A percentile compares a stretch with the other conserved stretches of the same genome.
Conservation (phyloP, 2,329 filamentous ascomycete species). For the Talaromyces pinophilus region DNA sequence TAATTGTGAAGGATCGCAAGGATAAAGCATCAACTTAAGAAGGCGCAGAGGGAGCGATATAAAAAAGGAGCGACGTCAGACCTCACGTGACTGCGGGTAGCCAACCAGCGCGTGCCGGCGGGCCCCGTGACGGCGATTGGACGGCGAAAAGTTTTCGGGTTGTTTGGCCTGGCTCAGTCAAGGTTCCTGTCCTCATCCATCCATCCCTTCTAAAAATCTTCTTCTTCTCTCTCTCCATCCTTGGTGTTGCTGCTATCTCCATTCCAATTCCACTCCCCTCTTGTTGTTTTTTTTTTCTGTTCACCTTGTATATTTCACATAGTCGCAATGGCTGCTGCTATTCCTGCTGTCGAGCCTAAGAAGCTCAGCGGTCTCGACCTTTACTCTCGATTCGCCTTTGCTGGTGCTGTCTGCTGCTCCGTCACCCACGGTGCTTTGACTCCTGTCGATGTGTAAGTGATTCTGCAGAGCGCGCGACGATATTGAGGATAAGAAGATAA, state of each 20-base stretch:
- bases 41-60: neutral
- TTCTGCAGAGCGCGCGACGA: neutral
- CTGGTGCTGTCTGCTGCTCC: constrained; percentile 96
- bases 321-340: constrained; percentile 29
- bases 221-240: neutral
- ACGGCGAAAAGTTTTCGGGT: constrained; percentile 24
- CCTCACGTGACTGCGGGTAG: constrained; percentile 2
- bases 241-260: constrained; percentile 4
- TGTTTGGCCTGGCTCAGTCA: neutral
- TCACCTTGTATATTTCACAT: constrained; percentile 20
- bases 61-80: neutral
- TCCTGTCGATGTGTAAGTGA: constrained; percentile 95
- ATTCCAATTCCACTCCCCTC: constrained; percentile 18
- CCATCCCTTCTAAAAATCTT: constrained; percentile 14
- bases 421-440: constrained; percentile 96
- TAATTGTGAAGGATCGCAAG: neutral
- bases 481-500: neutral
- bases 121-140: constrained; percentile 21
- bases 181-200: neutral
- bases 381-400: constrained; percentile 95
- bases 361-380: constrained; percentile 67
- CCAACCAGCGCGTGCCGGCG: constrained; percentile 12
- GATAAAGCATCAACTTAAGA: neutral
- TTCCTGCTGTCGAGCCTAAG: constrained; percentile 43
- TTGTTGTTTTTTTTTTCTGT: constrained; percentile 16